Conservation (phyloP, 2,329 filamentous ascomycete species). For the Sporothrix luriei region DNA sequence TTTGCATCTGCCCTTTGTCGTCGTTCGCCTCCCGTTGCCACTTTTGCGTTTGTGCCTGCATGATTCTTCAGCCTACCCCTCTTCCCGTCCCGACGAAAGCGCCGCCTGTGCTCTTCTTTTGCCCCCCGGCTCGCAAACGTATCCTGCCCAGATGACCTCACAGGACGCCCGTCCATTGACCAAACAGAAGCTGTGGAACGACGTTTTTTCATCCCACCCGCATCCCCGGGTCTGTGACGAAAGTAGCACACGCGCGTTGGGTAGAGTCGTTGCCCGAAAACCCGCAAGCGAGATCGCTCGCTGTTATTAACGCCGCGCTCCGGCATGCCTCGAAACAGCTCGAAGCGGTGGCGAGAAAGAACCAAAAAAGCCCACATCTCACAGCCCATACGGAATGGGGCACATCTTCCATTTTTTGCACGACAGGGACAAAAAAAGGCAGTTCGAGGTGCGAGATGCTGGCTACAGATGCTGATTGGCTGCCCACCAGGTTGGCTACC, state of each 20-base stretch:
- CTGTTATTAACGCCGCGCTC: constrained; percentile 4
- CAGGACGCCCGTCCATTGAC: constrained; percentile 13
- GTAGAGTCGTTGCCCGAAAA: neutral
- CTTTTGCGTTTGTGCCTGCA: constrained; percentile 11
- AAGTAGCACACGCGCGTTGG: neutral
- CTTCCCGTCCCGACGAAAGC: neutral
- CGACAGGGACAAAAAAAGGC: neutral
- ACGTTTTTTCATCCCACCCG: constrained; percentile 5
- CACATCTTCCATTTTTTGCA: neutral
- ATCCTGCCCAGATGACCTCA: constrained; percentile 20
- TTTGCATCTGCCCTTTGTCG: neutral
- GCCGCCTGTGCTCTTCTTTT: neutral
- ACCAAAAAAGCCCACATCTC: neutral
- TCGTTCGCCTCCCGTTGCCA: neutral
- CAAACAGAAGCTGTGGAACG: constrained; percentile 19
- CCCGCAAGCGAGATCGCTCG: constrained; percentile 1
- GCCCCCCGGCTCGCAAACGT: neutral
- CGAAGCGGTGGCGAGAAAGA: constrained; percentile 11
- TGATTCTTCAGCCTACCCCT: neutral
- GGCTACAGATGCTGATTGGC: constrained; percentile 16
- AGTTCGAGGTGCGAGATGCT: constrained; percentile 1
- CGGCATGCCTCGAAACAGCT: neutral
- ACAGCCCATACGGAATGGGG: constrained; percentile 9
- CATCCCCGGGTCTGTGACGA: constrained; percentile 6
- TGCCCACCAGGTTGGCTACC: neutral